phyloP scores from a whole-genome alignment of 2,329 filamentous ascomycete species.

The Beauveria sp. region DNA sequence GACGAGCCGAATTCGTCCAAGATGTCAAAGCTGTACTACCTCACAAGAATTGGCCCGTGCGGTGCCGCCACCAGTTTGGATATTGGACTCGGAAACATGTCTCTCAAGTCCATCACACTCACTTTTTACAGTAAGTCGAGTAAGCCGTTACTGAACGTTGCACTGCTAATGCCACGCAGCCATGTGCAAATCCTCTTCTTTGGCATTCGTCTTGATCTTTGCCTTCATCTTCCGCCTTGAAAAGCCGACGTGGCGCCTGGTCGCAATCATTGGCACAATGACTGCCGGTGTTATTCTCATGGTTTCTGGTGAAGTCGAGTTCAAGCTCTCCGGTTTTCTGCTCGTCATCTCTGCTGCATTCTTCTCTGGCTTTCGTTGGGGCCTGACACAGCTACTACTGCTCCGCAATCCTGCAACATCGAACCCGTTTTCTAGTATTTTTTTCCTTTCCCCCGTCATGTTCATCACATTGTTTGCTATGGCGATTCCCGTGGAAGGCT shows the following conservation, averaged over 20 bases:
- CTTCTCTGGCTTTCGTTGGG: slow-evolving; percentile 96
- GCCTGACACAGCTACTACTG: slow-evolving; percentile 92
- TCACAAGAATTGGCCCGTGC: slow-evolving; percentile 86
- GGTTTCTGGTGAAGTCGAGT: slow-evolving; percentile 91
- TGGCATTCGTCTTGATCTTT: slow-evolving; percentile 91
- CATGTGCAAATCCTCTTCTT: slow-evolving; percentile 97
- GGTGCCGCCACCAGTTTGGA: slow-evolving; percentile 89
- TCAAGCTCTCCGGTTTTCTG: slow-evolving; percentile 77
- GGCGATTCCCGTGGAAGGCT: slow-evolving; percentile 79
- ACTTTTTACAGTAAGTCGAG: slow-evolving; percentile 76
- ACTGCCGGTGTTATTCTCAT: slow-evolving; percentile 92
- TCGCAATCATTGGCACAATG: slow-evolving; percentile 85
- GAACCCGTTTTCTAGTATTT: slow-evolving; percentile 94
- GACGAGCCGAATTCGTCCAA: slow-evolving; percentile 49
- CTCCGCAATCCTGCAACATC: slow-evolving; percentile 89
- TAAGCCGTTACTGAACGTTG: slow-evolving; percentile 4
- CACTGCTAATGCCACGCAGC: slow-evolving; percentile 38
- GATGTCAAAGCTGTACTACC: slow-evolving; percentile 85
- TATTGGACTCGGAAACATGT: slow-evolving; percentile 93
- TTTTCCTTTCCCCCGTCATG: slow-evolving; percentile 97
- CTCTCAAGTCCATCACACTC: slow-evolving; percentile 88
- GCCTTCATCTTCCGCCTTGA: slow-evolving; percentile 92
- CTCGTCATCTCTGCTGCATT: slow-evolving; percentile 91
- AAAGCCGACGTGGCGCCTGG: slow-evolving; percentile 74
- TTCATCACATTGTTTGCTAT: slow-evolving; percentile 74